phyloP scores from a whole-genome alignment of 805 yeast genomes.

The Danielia reshetovae region DNA sequence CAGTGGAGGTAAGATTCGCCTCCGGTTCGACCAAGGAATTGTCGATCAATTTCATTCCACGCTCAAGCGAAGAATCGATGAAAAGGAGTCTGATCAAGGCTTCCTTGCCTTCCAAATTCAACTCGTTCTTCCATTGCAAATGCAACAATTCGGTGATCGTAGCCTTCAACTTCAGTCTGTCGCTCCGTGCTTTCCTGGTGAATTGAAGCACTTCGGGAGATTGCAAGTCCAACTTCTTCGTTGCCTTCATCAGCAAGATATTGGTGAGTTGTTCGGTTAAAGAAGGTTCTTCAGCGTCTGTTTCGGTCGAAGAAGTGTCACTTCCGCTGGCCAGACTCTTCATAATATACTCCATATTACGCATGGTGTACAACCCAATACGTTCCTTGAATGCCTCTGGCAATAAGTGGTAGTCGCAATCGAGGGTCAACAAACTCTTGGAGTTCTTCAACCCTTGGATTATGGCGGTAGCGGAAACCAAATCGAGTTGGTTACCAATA shows the following conservation, averaged over 20 bases:
- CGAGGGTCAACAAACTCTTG: slow-evolving; percentile 60
- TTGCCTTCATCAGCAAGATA: slow-evolving; percentile 31
- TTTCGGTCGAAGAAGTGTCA: slow-evolving; percentile 2
- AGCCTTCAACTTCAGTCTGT: slow-evolving; percentile 27
- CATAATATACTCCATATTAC: slow-evolving; percentile 67
- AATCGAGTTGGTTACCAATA: slow-evolving; percentile 57
- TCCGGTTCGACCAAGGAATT: slow-evolving; percentile 24
- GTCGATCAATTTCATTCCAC: slow-evolving; percentile 45
- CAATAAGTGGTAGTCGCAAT: slow-evolving; percentile 58
- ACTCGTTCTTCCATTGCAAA: slow-evolving; percentile 50
- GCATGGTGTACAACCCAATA: slow-evolving; percentile 75
- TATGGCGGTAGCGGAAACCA: slow-evolving; percentile 59
- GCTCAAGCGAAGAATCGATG: slow-evolving; percentile 65
- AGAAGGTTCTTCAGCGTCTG: slow-evolving; percentile 17
- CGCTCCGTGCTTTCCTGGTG: slow-evolving; percentile 22
- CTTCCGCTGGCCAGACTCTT: neutral
- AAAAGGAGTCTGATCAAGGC: slow-evolving; percentile 63
- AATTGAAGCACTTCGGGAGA: slow-evolving; percentile 30
- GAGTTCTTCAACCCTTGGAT: slow-evolving; percentile 68
- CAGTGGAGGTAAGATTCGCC: slow-evolving; percentile 8
- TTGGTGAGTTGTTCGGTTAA: slow-evolving; percentile 24
- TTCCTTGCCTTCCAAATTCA: slow-evolving; percentile 71
- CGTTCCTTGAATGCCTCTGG: slow-evolving; percentile 63
- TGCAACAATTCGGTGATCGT: slow-evolving; percentile 50
- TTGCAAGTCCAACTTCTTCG: slow-evolving; percentile 28